phyloP scores from a whole-genome alignment of 331 rosid species.

The Ulmus americana region DNA sequence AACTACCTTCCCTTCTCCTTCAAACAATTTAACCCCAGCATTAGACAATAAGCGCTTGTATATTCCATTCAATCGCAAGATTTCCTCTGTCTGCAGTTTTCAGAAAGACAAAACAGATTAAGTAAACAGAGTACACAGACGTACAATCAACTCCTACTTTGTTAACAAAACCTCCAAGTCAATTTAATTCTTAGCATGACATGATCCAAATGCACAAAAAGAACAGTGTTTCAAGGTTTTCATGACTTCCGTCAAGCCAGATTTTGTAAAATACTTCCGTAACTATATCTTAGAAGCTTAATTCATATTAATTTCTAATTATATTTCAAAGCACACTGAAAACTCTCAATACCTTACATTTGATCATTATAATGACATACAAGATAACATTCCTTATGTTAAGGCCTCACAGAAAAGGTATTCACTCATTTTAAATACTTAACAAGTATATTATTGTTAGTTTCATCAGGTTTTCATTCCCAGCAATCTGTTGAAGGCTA shows the following conservation, averaged over 20 bases:
- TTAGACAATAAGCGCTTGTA: constrained; percentile 83
- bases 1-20: constrained; percentile 88
- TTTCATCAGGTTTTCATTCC: constrained; percentile 1
- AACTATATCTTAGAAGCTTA: constrained; percentile 7
- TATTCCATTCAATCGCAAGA: constrained; percentile 74
- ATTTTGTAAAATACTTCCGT: background rate
- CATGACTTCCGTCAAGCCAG: background rate
- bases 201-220: background rate
- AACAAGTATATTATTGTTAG: background rate
- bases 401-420: background rate
- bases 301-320: background rate
- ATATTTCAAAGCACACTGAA: background rate
- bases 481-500: background rate
- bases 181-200: background rate
- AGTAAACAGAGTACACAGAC: background rate
- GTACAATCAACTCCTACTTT: background rate
- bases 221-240: background rate
- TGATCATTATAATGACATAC: background rate
- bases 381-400: background rate
- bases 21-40: constrained; percentile 80
- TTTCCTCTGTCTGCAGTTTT: constrained; percentile 79
- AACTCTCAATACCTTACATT: background rate
- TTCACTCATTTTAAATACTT: background rate
- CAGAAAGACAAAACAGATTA: constrained; percentile 8
- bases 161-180: too few species aligned